Evolutionary conservation across 371 early-diverging fungal species (phyloP), one percentile per base, ranked within the genome.

Genomic region (Mortierella sp.): DNA sequence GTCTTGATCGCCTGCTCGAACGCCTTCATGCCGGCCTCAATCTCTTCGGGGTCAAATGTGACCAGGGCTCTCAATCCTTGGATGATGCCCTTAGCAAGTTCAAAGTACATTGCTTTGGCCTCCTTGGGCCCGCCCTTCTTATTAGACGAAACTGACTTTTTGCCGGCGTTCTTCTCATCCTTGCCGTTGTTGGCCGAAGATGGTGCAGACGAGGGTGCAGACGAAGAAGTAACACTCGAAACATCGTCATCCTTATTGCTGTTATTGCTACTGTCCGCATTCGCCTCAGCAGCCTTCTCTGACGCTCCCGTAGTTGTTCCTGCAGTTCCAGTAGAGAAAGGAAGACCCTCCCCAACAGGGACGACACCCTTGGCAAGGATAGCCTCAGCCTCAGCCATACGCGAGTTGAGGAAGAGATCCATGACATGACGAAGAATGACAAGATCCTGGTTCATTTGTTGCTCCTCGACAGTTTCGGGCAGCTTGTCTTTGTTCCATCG

Each of bases 1-100:
- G 81, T 74, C 75, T 85, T 85, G 80, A 81, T 81, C 24, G 85
- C 80, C 55, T 38, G 54, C 50, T 85, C 85, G 55, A 85, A 85
- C 13, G 82, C 80, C 77, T 81, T 76, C 85, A 85, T 81, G 4
- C 85, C 85, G 13, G 44, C 16, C 34, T 76, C 85, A 38, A 85
- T 85, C 80, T 85, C 77, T 0, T 77, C 71, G 14, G 82, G 82
- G 73, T 85, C 79, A 60, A 81, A 85, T 3, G 81, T 85, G n/a
- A 81, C 79, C 10, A 85, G 55, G 11, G 85, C 85, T 31, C 78
- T 70, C 48, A 85, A 13, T 6, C 85, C 85, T 44, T 85, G 85
- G 70, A 81, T 81, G 28, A 85, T 76, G 16, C 77, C 81, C 71
- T 72, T 76, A 3, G 60, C 85, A 8, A 85, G 76, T 16, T 79